Evolutionary conservation across 2,329 filamentous ascomycete genomes (phyloP).

Genomic region (Talaromyces sp.): DNA sequence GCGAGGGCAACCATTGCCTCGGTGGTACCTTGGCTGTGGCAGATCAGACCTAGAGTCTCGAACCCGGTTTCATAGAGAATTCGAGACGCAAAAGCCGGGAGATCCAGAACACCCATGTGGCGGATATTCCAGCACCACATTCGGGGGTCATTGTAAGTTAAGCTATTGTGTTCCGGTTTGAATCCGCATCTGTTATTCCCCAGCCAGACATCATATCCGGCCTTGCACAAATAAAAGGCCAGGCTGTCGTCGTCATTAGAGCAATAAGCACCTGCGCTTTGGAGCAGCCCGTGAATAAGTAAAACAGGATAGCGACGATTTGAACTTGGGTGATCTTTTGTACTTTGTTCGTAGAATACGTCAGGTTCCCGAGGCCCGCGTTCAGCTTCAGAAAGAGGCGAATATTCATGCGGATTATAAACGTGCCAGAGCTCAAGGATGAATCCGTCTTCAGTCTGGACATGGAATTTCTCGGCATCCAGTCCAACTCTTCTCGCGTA

Average conservation of each 20-base stretch:
- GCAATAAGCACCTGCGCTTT: conserved; percentile 83
- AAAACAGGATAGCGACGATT: conserved; percentile 64
- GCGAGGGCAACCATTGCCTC: conserved; percentile 82
- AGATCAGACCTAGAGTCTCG: conserved; percentile 72
- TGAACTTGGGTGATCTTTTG: conserved; percentile 19
- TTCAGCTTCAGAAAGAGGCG: conserved; percentile 43
- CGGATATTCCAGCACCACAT: conserved; percentile 98
- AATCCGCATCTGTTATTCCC: conserved; percentile 92
- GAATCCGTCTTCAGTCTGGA: conserved; percentile 92
- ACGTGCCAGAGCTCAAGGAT: conserved; percentile 85
- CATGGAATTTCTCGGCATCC: conserved; percentile 73
- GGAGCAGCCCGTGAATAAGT: conserved; percentile 80
- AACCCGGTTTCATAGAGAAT: conserved; percentile 80
- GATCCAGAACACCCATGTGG: conserved; percentile 86
- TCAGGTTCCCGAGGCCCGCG: conserved; percentile 51
- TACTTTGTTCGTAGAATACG: conserved; percentile 49
- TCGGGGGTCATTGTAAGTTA: conserved; percentile 69
- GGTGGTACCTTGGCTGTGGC: conserved; percentile 87
- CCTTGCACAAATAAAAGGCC: conserved; percentile 87
- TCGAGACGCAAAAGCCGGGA: conserved; percentile 72
- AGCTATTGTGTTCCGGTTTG: conserved; percentile 64
- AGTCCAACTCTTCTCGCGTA: conserved; percentile 84
- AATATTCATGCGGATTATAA: conserved; percentile 73
- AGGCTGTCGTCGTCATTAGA: conserved; percentile 84
- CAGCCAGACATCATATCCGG: conserved; percentile 91